A percentile compares a stretch with the other conserved stretches of the same genome.
These are phyloP conservation scores for Dendrobium huoshanense DNA, from an alignment of 106 monocot species.

Conservation along the genomic window DNA sequence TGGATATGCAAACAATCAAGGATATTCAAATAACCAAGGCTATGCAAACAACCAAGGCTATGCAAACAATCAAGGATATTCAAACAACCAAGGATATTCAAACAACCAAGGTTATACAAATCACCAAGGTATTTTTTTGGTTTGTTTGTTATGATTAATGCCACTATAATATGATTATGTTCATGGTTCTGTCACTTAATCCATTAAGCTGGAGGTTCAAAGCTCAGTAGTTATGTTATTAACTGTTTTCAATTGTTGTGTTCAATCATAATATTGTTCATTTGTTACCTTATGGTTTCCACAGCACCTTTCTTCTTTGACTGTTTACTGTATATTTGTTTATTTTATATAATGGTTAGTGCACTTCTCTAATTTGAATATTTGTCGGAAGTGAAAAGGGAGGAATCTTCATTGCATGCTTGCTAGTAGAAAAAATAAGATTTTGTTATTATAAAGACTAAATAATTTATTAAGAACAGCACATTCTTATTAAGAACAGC, in stretches of 20 bases:
- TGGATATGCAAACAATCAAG: slow-evolving; percentile 22
- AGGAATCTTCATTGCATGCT: not conserved
- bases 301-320: not conserved
- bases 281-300: not conserved
- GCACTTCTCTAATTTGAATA: not conserved
- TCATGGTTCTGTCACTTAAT: not conserved
- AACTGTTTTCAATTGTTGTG: not conserved
- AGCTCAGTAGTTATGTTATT: not conserved
- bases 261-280: not conserved
- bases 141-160: not conserved
- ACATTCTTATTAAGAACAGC: not conserved
- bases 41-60: slow-evolving; percentile 6
- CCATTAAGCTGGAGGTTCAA: not conserved
- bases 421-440: not conserved
- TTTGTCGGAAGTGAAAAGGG: not conserved
- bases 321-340: not conserved
- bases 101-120: slow-evolving; percentile 5
- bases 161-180: not conserved
- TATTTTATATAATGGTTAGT: not conserved
- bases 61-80: slow-evolving; percentile 6
- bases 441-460: not conserved
- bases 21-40: slow-evolving; percentile 1
- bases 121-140: not conserved
- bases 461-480: not conserved
- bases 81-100: slow-evolving; percentile 1